Percentiles rank a stretch among this genome's conserved stretches.
Conservation (phyloP, 2,329 filamentous ascomycete species). For the Pseudogymnoascus verrucosus region DNA sequence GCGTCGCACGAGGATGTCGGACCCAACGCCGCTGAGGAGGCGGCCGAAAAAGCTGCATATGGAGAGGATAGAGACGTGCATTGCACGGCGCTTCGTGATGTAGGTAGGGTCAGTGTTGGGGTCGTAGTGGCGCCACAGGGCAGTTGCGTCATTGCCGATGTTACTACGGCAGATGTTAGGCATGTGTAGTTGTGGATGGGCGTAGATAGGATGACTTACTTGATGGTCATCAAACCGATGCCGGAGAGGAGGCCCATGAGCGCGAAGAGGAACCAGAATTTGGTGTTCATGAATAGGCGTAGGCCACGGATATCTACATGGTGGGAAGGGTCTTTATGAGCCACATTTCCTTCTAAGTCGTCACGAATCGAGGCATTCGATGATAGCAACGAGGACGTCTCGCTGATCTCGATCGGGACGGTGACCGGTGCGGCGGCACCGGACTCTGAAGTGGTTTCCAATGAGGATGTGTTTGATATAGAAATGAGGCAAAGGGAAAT, state of each 20-base stretch:
- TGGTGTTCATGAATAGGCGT: slow-evolving; percentile 58
- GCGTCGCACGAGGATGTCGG: slow-evolving; percentile 78
- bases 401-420: slow-evolving; percentile 45
- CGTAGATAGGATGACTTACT: slow-evolving; percentile 51
- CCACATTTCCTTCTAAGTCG: slow-evolving; percentile 37
- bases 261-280: slow-evolving; percentile 87
- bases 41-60: slow-evolving; percentile 78
- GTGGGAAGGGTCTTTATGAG: slow-evolving; percentile 67
- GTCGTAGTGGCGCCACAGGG: slow-evolving; percentile 83
- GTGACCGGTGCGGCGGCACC: slow-evolving; percentile 24
- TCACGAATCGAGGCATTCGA: slow-evolving; percentile 37
- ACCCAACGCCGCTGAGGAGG: slow-evolving; percentile 75
- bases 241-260: slow-evolving; percentile 88
- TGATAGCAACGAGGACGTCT: slow-evolving; percentile 76
- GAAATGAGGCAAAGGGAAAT: slow-evolving; percentile 25
- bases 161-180: slow-evolving; percentile 51
- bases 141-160: slow-evolving; percentile 82
- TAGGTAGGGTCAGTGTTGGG: slow-evolving; percentile 62
- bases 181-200: background rate
- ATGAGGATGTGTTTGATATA: slow-evolving; percentile 24
- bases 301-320: slow-evolving; percentile 87
- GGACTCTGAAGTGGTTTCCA: slow-evolving; percentile 19
- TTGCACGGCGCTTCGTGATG: slow-evolving; percentile 72
- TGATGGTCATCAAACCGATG: slow-evolving; percentile 97
- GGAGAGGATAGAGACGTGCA: slow-evolving; percentile 93